Evolutionary conservation across 2,329 filamentous ascomycete genomes (phyloP), one percentile per base, ranked within the genome.

Genomic region (Curvularia sp.): DNA sequence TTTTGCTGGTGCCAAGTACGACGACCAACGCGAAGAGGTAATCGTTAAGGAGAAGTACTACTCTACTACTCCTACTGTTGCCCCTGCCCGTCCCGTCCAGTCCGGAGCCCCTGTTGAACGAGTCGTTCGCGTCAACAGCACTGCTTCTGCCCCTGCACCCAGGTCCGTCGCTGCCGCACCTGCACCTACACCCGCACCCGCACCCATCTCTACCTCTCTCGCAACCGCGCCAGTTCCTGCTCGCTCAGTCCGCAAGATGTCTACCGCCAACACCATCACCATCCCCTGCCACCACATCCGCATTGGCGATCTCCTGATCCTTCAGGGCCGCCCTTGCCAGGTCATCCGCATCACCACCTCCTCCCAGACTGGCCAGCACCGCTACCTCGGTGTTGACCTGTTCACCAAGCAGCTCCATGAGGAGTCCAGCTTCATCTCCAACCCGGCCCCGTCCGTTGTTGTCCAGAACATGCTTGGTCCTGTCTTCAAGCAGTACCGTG

Each of bases 401-500:
- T 99, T 99, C 92, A 97, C 93, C 86, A 96, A 97, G 87, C 92
- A 98, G 85, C 88, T 99, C 69, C 93, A 98, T 78, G 95, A 99
- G 85, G 95, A 99, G 89, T 97, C 92, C 57, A 94, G 90, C 74
- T 97, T 97, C 84, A 89, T 98, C 83, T 93, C 92, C 82, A 96
- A 96, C 90, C 95, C 95, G 67, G 92, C 91, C 69, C 94, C 94
- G 72, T 97, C 92, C 72, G 95, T 99, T 61, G 88, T 98, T 66
- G 94, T 99, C 75, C 95, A 99, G 90, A 98, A 94, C 84, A 98
- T 99, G 93, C 91, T 96, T 70, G 95, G 94, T 74, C 95, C 95
- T 66, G 89, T 98, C 84, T 97, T 98, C 92, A 98, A 98, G 92
- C 95, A 98, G 87, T 99, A 99, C 90, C 93, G 95, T 77, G 94